phyloP scores from a whole-genome alignment of 768 basidiomycete species.

The Megacollybia marginata region DNA sequence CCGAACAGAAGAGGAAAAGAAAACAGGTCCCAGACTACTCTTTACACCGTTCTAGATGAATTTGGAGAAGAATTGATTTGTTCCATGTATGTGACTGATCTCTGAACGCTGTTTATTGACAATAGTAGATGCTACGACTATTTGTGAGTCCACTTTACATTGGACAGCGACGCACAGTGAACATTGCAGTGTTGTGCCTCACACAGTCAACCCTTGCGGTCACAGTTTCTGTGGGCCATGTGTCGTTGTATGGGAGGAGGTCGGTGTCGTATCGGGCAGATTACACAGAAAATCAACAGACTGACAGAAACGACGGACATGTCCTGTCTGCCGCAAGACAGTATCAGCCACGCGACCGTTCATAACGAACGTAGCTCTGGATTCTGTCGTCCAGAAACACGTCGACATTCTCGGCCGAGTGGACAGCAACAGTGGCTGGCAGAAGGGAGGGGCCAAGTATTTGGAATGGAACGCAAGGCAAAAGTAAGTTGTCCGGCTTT shows the following conservation, averaged over 20 bases:
- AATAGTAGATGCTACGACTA: slow-evolving; percentile 59
- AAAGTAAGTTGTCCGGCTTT: slow-evolving; percentile 32
- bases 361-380: slow-evolving; percentile 58
- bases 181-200: slow-evolving; percentile 44
- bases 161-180: slow-evolving; percentile 1
- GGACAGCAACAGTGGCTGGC: slow-evolving; percentile 47
- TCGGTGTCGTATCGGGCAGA: slow-evolving; percentile 17
- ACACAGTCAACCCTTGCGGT: slow-evolving; percentile 65
- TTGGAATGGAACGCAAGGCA: slow-evolving; percentile 48
- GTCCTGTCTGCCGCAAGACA: slow-evolving; percentile 52
- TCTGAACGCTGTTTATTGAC: slow-evolving; percentile 1
- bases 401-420: slow-evolving; percentile 34
- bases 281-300: not conserved
- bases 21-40: not conserved
- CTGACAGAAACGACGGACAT: slow-evolving; percentile 33
- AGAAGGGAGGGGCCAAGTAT: slow-evolving; percentile 34
- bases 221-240: slow-evolving; percentile 70
- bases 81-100: slow-evolving; percentile 50
- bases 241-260: slow-evolving; percentile 55
- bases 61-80: slow-evolving; percentile 64
- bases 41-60: slow-evolving; percentile 33
- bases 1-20: not conserved
- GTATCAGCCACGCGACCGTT: slow-evolving; percentile 36
- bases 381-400: slow-evolving; percentile 54
- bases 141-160: slow-evolving; percentile 35